Evolutionary conservation across 208 protist genomes (phyloP).

Genomic region (Lotmaria passim): DNA sequence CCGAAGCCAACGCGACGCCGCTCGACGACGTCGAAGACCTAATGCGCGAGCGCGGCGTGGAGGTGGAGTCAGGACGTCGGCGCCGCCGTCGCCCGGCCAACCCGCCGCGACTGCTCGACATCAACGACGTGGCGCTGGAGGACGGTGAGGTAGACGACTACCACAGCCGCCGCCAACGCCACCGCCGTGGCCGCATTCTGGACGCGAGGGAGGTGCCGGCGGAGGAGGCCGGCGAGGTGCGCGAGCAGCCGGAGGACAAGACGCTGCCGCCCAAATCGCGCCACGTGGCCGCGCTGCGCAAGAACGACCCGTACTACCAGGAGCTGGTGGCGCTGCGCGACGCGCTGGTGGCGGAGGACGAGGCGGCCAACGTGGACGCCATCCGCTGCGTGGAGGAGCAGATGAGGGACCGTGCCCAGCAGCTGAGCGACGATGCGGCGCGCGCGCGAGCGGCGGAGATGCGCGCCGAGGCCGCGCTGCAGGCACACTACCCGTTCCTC

Average conservation of each 20-base stretch:
- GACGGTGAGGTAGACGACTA: slow-evolving; percentile 35
- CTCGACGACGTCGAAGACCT: slow-evolving; percentile 34
- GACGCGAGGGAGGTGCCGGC: slow-evolving; percentile 26
- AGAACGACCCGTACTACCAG: no score
- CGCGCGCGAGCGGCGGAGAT: no score
- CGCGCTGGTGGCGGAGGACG: no score
- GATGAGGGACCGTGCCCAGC: no score
- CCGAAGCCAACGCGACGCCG: slow-evolving; percentile 16
- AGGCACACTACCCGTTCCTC: no score
- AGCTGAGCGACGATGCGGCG: no score
- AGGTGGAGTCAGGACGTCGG: slow-evolving; percentile 36
- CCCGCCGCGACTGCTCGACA: slow-evolving; percentile 38
- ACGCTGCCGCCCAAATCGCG: slow-evolving; percentile 23
- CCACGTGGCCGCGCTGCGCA: no score
- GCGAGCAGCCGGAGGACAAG: slow-evolving; percentile 27
- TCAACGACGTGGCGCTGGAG: slow-evolving; percentile 39
- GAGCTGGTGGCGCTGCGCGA: no score
- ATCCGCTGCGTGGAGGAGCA: no score
- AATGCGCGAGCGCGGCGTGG: slow-evolving; percentile 35
- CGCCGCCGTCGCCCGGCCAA: slow-evolving; percentile 22
- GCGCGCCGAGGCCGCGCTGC: no score
- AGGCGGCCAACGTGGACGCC: no score
- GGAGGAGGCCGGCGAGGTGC: slow-evolving; percentile 14
- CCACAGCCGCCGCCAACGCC: slow-evolving; percentile 30
- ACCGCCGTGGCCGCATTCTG: slow-evolving; percentile 26